Base-by-base conservation (phyloP, 768 basidiomycete species). In the Trametes maxima region DNA sequence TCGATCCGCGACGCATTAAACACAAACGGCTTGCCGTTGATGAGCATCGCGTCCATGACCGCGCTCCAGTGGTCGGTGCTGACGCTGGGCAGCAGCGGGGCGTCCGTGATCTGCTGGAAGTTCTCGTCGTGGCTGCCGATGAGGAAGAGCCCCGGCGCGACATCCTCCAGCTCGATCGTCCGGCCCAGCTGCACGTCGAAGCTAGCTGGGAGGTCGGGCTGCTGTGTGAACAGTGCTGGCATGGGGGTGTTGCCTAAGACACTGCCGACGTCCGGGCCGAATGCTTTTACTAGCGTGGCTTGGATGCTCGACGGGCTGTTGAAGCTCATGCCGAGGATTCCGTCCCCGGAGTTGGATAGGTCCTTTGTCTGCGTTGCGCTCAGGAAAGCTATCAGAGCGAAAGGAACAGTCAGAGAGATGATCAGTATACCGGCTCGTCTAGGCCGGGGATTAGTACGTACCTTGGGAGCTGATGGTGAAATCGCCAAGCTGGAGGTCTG, bases 251-350 rank as follows among this genome's bases (percentile, higher is more conserved):
- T 53, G 44, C 66, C 69, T n/a, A 63, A 44, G 10, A 16, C 6
- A 28, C 37, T 28, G 1, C 57, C 62, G 19, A 60, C 56, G 22
- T 65, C 62, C 3, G 19, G 11, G 13, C 68, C 68, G 66, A 55
- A 62, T 4, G 39, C 40, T 14, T 52, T 5, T 8, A 40, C 35
- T 14, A 68, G 54, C 40, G 63, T 59, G 35, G 35, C 25, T 48
- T 92, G 88, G 60, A 95, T 84, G 37, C 75, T 80, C 3, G 92
- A 93, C 39, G 90, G 81, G 16, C 82, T 80, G 53, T 85, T 85
- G 68, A 92, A 92, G 35, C 92, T 89, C n/a, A 93, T 80, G 24
- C 92, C 91, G 42, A 86, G 69, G 66, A 94, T 83, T 21, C 92
- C 92, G 65, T 75, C 71, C 25, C 84, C 87, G 66, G 88, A 85